Base-by-base conservation (phyloP, 257 asterid genomes). In the Scutellaria minor region DNA sequence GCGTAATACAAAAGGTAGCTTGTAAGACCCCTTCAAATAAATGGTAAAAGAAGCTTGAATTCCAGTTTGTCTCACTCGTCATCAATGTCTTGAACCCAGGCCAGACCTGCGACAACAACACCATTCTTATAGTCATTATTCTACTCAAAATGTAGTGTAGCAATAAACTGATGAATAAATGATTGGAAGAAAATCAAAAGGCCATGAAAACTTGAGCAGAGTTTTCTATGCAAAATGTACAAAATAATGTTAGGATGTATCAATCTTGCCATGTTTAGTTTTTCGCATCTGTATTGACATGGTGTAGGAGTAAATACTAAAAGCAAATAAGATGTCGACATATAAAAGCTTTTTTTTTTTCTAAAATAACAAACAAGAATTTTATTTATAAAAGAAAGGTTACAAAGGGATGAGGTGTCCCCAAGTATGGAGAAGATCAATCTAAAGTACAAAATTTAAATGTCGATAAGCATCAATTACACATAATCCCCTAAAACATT, bases 41-140 rank as follows among this genome's bases (percentile, higher is more conserved):
- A 42, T 67, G 63, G 76, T 71, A 56, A 65, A 59, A 27, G 11
- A 60, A 55, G 55, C 14, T 39, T 6, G 6, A 31, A 22, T 40
- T 57, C 54, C 12, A 37, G 57, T 44, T 55, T 63, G 40, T 51
- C 65, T 71, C 80, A 81, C 71, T 75, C 77, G 3, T 77, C 83
- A 11, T 77, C 85, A 44, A 76, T 58, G 39, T 81, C 85, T 10
- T 79, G 84, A 73, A 83, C 90, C 88, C 85, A 83, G 39, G 88
- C 79, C 64, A 83, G 81, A 79, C 75, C 90, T 85, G 88, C 79
- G 31, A 75, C 14, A 81, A 55, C 20, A 74, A 55, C 20, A 74
- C 45, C 50, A 64, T 24, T 55, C 22, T 57, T 56, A 35, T 24
- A 64, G 14, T 37, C 24, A 57, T 37, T 53, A 71, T 40, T 42